phyloP scores from a whole-genome alignment of 2,329 filamentous ascomycete genomes.

The Pyricularia grisea region DNA sequence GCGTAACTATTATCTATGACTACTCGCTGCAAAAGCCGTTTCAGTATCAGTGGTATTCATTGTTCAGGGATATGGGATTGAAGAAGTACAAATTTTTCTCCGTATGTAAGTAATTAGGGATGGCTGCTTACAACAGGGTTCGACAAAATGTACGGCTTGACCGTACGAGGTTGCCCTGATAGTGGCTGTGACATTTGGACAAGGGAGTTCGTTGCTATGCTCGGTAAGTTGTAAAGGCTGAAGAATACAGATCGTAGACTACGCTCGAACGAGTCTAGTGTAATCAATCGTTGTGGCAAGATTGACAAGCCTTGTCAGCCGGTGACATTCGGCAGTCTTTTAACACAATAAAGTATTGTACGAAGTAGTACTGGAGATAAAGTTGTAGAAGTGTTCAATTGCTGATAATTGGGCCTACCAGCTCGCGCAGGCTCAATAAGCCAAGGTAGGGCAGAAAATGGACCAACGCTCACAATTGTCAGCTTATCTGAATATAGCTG shows the following conservation, averaged over 20 bases:
- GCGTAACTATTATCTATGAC: background rate
- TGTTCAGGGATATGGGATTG: background rate
- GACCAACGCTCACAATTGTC: background rate
- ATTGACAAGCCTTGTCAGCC: too few species aligned
- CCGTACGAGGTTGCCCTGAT: background rate
- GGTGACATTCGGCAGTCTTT: background rate
- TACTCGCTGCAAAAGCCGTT: background rate
- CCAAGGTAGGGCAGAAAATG: background rate
- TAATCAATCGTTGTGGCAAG: background rate
- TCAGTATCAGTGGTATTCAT: background rate
- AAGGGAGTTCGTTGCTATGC: background rate
- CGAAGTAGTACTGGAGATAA: background rate
- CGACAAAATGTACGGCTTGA: background rate
- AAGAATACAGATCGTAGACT: background rate
- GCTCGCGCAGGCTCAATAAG: background rate
- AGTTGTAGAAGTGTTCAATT: background rate
- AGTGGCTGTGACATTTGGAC: background rate
- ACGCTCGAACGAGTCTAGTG: background rate
- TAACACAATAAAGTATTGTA: background rate
- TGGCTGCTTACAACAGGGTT: background rate
- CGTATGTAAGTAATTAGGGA: background rate
- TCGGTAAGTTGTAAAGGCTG: background rate
- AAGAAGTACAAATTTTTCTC: background rate
- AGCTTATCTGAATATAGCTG: background rate
- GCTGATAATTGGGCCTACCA: background rate